phyloP scores from a whole-genome alignment of 2,329 filamentous ascomycete species.

The Curvularia sp. region DNA sequence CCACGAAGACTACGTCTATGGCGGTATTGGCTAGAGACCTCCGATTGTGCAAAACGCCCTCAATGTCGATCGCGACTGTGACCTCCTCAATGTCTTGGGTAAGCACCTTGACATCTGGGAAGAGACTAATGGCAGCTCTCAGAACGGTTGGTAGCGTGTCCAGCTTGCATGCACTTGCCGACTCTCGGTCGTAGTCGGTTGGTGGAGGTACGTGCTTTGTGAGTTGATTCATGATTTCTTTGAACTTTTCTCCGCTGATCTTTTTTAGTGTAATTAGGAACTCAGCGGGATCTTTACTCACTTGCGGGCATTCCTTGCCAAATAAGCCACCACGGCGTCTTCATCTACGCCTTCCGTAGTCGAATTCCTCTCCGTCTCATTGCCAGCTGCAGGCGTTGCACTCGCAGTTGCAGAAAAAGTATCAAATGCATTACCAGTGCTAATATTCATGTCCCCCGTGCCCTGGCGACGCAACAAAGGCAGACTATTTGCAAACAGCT shows the following conservation, averaged over 20 bases:
- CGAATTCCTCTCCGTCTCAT: not conserved
- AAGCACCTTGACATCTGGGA: slow-evolving; percentile 33
- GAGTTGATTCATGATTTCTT: slow-evolving; percentile 22
- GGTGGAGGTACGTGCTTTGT: slow-evolving; percentile 30
- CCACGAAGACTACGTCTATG: slow-evolving; percentile 46
- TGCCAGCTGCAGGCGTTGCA: slow-evolving; percentile 4
- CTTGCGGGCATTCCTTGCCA: slow-evolving; percentile 26
- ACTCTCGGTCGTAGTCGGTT: slow-evolving; percentile 17
- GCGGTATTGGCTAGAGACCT: slow-evolving; percentile 21
- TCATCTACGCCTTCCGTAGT: slow-evolving; percentile 12
- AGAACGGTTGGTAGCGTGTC: slow-evolving; percentile 28
- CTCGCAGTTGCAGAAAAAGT: not conserved
- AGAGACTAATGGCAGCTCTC: slow-evolving; percentile 30
- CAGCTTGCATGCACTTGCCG: not conserved
- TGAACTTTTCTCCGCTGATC: slow-evolving; percentile 24
- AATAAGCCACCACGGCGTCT: slow-evolving; percentile 22
- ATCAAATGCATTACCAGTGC: slow-evolving; percentile 15
- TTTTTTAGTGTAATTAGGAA: not conserved
- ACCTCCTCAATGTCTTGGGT: slow-evolving; percentile 30
- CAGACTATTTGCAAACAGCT: slow-evolving; percentile 28
- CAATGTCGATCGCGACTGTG: slow-evolving; percentile 42
- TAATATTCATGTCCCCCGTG: slow-evolving; percentile 23
- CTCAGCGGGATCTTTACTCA: slow-evolving; percentile 11
- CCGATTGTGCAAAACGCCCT: slow-evolving; percentile 37
- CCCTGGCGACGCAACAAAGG: slow-evolving; percentile 31